Evolutionary conservation across 148 eudicot species (phyloP), one percentile per base, ranked within the genome.

Genomic region (Dysphania ambrosioides): DNA sequence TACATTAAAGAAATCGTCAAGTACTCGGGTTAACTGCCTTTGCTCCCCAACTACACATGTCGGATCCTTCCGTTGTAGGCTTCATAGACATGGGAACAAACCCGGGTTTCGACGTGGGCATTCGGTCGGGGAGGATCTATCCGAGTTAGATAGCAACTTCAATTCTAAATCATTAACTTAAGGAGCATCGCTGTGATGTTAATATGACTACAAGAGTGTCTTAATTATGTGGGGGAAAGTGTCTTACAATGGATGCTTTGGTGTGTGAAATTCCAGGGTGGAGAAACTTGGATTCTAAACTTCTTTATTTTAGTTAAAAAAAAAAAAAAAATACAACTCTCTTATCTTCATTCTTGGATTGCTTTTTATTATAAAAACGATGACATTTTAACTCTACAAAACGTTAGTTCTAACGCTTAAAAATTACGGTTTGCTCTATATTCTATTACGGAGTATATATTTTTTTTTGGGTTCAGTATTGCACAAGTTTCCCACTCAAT

Each of bases 31-130:
- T 27, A 81, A 69, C 31, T 84, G 87, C 16, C 76, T 84, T 8
- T 84, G 87, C 64, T 75, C 84, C 31, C 87, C 87, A 19, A 84
- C 82, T 27, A 84, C 84, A 1, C 87, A 84, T 36, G 80, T 72
- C 11, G 87, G 84, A 23, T 84, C 87, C 42, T 84, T 84, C 34
- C 62, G 87, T 0, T 84, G 87, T 49, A 76, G 87, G 70, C 80
- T 78, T 24, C 82, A 84, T 34, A 73, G 87, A 26, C 63, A 78
- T 30, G 76, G 77, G 29, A 58, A 61, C 26, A 75, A 76, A 30
- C 29, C 77, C 16, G 77, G 74, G 36, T 66, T 84, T 64, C 84
- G 80, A 0, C 84, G 84, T 1, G 84, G 86, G 10, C 73, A 78
- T 42, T 78, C 86, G 16, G 84, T 81, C 18, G 86, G 82, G 26